phyloP scores from a whole-genome alignment of 169 alveolate genomes.

The Sarcocystis neurona region DNA sequence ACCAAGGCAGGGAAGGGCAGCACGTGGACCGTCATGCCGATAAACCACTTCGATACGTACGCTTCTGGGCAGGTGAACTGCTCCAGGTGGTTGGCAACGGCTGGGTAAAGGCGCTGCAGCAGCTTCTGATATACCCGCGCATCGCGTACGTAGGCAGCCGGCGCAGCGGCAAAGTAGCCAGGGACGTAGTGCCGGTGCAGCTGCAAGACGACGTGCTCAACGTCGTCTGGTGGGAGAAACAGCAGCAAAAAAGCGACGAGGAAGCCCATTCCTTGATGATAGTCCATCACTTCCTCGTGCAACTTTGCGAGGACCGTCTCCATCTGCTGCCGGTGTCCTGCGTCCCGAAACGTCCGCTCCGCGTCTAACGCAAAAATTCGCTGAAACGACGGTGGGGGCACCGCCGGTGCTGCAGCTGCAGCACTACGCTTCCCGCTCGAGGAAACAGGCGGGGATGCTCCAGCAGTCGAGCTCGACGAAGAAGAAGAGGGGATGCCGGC shows the following conservation, averaged over 20 bases:
- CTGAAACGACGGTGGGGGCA: too few relatives aligned
- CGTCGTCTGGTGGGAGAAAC: slow-evolving; percentile 66
- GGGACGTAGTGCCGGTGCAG: slow-evolving; percentile 71
- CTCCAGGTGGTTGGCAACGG: slow-evolving; percentile 55
- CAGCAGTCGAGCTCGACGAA: too few relatives aligned
- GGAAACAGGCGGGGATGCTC: too few relatives aligned
- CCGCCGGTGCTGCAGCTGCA: too few relatives aligned
- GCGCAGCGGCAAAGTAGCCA: slow-evolving; percentile 74
- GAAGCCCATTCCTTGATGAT: slow-evolving; percentile 76
- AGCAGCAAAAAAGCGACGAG: slow-evolving; percentile 71
- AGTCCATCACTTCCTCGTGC: slow-evolving; percentile 68
- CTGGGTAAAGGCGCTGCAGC: slow-evolving; percentile 59
- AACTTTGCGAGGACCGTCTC: slow-evolving; percentile 28
- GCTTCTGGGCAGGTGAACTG: slow-evolving; percentile 73
- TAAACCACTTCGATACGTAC: slow-evolving; percentile 74
- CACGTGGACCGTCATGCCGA: slow-evolving; percentile 74
- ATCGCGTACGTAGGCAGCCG: slow-evolving; percentile 74
- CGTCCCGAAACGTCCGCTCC: slow-evolving; percentile 69
- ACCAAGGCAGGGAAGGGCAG: slow-evolving; percentile 70
- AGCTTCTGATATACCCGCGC: slow-evolving; percentile 72
- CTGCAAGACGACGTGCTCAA: slow-evolving; percentile 61
- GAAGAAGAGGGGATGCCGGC: too few relatives aligned
- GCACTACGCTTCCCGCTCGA: too few relatives aligned
- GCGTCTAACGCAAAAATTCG: slow-evolving; percentile 73
- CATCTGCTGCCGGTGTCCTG: slow-evolving; percentile 62